phyloP scores from a whole-genome alignment of 768 basidiomycete species.

The Leucosporidium creatinivorum region DNA sequence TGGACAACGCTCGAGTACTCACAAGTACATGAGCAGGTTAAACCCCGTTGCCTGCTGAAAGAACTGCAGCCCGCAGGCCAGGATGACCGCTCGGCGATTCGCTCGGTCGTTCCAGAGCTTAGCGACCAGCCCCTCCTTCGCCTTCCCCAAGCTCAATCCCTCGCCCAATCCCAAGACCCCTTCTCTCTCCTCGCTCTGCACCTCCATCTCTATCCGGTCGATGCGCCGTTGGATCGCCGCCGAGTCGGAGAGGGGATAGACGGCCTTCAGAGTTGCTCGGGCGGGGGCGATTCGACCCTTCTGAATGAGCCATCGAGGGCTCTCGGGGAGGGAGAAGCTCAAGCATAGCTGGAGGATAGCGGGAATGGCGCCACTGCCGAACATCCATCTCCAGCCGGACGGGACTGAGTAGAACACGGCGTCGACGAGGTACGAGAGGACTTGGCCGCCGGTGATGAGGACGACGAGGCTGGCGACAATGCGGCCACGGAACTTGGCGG shows the following conservation, averaged over 20 bases:
- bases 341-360: conserved; percentile 18
- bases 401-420: conserved; percentile 3
- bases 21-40: conserved; percentile 30
- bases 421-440: conserved; percentile 29
- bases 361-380: conserved; percentile 20
- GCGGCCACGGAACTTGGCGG: conserved; percentile 20
- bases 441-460: conserved; percentile 29
- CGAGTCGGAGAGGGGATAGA: neutral
- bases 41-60: conserved; percentile 27
- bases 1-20: neutral
- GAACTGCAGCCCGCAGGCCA: conserved; percentile 27
- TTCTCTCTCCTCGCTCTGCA: neutral
- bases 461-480: conserved; percentile 26
- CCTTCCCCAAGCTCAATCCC: neutral
- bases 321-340: conserved; percentile 25
- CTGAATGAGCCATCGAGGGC: conserved; percentile 11
- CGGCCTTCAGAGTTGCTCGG: neutral
- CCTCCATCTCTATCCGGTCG: conserved; percentile 10
- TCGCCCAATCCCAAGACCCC: no score
- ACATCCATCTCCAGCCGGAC: conserved; percentile 27
- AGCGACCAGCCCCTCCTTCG: neutral
- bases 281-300: conserved; percentile 3
- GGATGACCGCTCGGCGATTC: conserved; percentile 17
- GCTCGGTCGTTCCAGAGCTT: conserved; percentile 18
- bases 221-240: conserved; percentile 12